Evolutionary conservation across 176 grass and related monocot species (phyloP).

Genomic region (Alloteropsis semialata): DNA sequence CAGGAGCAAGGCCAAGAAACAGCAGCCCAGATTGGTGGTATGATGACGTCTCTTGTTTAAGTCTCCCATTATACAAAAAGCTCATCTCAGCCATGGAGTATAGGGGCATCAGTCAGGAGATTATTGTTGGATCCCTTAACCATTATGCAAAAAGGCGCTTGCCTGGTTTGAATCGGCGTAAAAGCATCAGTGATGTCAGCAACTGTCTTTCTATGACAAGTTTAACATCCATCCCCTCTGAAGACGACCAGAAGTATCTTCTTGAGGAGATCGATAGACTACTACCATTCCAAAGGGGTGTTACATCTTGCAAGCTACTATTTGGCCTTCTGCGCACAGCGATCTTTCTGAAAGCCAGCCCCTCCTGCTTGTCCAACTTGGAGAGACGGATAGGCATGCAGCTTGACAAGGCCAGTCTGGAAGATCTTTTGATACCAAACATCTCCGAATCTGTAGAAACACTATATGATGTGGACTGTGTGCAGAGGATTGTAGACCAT

Average conservation of each 20-base stretch:
- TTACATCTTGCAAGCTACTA: conserved; percentile 67
- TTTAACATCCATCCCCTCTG: conserved; percentile 43
- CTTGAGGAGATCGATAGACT: conserved; percentile 85
- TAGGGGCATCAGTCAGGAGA: conserved; percentile 59
- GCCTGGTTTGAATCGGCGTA: conserved; percentile 73
- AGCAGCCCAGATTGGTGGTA: conserved; percentile 84
- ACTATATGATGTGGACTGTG: conserved; percentile 76
- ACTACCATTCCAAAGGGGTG: conserved; percentile 69
- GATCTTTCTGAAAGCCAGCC: conserved; percentile 67
- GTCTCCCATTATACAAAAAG: conserved; percentile 66
- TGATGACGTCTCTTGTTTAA: conserved; percentile 75
- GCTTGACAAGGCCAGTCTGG: conserved; percentile 78
- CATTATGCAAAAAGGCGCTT: conserved; percentile 75
- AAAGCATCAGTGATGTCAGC: conserved; percentile 52
- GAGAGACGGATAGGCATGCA: conserved; percentile 86
- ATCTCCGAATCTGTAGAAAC: conserved; percentile 61
- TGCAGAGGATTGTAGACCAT: conserved; percentile 70
- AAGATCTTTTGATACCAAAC: conserved; percentile 82
- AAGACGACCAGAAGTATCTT: conserved; percentile 84
- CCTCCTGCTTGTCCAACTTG: conserved; percentile 66
- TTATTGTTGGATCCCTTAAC: conserved; percentile 66
- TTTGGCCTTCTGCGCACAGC: conserved; percentile 78
- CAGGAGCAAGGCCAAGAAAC: conserved; percentile 59
- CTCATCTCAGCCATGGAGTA: conserved; percentile 75
- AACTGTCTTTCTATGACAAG: conserved; percentile 41